Conservation (phyloP, 2,329 filamentous ascomycete species). For the Colletotrichum truncatum region DNA sequence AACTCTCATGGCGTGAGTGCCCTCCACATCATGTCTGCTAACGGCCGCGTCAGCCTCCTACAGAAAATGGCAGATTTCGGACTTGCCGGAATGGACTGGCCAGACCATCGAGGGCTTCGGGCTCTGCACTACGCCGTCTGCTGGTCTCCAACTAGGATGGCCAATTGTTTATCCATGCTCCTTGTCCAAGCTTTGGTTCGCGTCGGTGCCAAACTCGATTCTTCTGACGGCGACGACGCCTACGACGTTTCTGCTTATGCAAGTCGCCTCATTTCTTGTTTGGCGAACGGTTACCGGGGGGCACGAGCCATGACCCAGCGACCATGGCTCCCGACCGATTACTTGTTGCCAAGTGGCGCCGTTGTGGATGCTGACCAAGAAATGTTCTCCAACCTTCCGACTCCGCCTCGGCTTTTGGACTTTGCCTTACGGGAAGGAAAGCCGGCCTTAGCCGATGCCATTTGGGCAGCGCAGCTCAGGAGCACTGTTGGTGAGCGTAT, state of each 20-base stretch:
- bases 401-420: too few species aligned
- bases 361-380: not conserved
- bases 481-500: too few species aligned
- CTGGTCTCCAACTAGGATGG: not conserved
- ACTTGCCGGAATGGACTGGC: not conserved
- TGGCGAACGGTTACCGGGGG: not conserved
- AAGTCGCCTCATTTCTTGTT: not conserved
- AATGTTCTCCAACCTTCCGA: too few species aligned
- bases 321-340: not conserved
- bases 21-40: not conserved
- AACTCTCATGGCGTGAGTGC: not conserved
- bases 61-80: not conserved
- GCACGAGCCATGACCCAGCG: not conserved
- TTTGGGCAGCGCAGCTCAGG: too few species aligned
- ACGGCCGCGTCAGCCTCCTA: not conserved
- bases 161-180: not conserved
- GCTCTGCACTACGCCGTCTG: not conserved
- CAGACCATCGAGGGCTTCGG: not conserved
- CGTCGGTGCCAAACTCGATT: not conserved
- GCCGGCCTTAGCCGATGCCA: too few species aligned
- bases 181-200: not conserved
- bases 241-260: not conserved
- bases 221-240: not conserved
- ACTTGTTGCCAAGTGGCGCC: not conserved
- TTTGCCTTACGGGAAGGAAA: too few species aligned